A percentile compares a stretch with the other conserved stretches of the same genome.
Evolutionary conservation across 73 alveolate species (phyloP).

Genomic region (Paramecium sexaurelia): DNA sequence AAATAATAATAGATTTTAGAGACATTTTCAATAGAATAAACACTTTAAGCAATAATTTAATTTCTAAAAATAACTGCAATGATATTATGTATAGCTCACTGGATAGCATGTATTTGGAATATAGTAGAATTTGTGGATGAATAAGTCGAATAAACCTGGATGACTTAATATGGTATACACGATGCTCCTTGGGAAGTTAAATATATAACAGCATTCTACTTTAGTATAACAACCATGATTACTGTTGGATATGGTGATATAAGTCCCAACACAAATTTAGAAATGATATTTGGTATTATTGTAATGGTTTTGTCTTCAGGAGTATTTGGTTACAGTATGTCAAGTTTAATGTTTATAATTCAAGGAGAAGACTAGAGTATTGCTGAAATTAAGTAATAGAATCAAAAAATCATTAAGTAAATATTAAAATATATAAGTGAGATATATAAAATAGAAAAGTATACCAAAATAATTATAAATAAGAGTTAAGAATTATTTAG

Average conservation of each 20-base stretch:
- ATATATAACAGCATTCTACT: constrained; percentile 81
- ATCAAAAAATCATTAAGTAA: constrained; percentile 28
- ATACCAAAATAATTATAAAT: constrained; percentile 59
- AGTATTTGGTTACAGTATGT: constrained; percentile 38
- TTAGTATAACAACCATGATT: constrained; percentile 83
- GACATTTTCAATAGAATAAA: background rate
- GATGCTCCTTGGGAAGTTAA: constrained; percentile 46
- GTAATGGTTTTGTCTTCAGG: constrained; percentile 29
- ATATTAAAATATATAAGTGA: background rate
- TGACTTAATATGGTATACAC: background rate
- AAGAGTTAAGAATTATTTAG: constrained; percentile 67
- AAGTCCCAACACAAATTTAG: constrained; percentile 61
- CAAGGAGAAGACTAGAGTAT: background rate
- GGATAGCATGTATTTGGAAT: constrained; percentile 57
- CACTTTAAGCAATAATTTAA: background rate
- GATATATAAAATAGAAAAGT: constrained; percentile 46
- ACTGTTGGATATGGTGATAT: constrained; percentile 92
- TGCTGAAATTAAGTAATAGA: constrained; percentile 58
- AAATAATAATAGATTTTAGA: background rate
- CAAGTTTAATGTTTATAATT: constrained; percentile 14
- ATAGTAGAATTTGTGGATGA: constrained; percentile 15
- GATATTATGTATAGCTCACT: constrained; percentile 26
- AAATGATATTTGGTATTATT: constrained; percentile 41
- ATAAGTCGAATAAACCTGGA: background rate
- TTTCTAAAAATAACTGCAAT: constrained; percentile 15